Evolutionary conservation across 2,329 filamentous ascomycete genomes (phyloP).

Genomic region (Aspergillus puulaauensis): DNA sequence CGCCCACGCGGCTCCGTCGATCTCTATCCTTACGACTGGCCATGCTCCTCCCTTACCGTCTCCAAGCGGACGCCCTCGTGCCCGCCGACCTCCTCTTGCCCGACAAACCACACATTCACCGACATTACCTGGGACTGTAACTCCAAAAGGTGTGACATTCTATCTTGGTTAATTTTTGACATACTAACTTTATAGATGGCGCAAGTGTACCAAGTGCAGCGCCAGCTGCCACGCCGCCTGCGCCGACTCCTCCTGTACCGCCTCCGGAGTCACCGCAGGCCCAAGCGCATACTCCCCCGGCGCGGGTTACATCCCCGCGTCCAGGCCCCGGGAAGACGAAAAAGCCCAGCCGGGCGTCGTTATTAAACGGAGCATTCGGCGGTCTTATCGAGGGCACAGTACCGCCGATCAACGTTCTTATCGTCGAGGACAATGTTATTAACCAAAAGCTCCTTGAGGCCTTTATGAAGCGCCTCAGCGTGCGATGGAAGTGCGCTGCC

Average conservation of each 20-base stretch:
- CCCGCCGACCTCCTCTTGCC: slow-evolving; percentile 58
- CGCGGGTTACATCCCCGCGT: slow-evolving; percentile 51
- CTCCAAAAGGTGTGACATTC: slow-evolving; percentile 41
- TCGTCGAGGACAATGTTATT: slow-evolving; percentile 98
- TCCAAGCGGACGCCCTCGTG: slow-evolving; percentile 65
- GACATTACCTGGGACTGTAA: slow-evolving; percentile 58
- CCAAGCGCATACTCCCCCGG: slow-evolving; percentile 35
- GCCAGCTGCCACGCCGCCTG: slow-evolving; percentile 27
- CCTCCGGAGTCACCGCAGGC: slow-evolving; percentile 38
- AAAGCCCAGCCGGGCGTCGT: slow-evolving; percentile 30
- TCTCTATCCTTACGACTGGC: slow-evolving; percentile 77
- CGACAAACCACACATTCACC: slow-evolving; percentile 81
- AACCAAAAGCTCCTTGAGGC: slow-evolving; percentile 91
- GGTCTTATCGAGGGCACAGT: slow-evolving; percentile 77
- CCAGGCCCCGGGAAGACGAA: slow-evolving; percentile 34
- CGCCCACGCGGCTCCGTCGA: slow-evolving; percentile 59
- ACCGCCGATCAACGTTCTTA: slow-evolving; percentile 93
- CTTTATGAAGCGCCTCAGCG: slow-evolving; percentile 93
- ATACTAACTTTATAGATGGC: slow-evolving; percentile 24
- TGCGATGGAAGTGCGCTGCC: slow-evolving; percentile 95
- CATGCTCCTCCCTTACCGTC: slow-evolving; percentile 80
- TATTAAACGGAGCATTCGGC: slow-evolving; percentile 46
- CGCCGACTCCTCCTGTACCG: slow-evolving; percentile 35
- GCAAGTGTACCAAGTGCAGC: slow-evolving; percentile 24
- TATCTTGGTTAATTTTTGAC: slow-evolving; percentile 16